Evolutionary conservation across 2,329 filamentous ascomycete genomes (phyloP).

Genomic region (Sporothrix pallida): DNA sequence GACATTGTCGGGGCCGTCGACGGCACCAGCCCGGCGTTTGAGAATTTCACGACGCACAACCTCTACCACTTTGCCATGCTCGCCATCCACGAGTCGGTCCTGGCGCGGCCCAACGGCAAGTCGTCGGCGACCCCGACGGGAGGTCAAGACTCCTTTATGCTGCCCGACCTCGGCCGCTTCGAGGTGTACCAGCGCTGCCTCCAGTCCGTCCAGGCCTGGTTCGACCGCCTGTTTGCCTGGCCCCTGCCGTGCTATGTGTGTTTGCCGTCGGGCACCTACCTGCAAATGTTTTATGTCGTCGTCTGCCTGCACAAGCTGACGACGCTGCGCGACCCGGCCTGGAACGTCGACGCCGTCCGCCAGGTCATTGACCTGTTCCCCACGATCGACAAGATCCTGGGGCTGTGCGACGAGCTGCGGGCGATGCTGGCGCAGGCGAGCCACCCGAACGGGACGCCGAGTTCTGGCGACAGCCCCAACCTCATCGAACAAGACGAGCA

Average conservation of each 20-base stretch:
- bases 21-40: neutral
- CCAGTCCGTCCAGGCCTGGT: constrained; percentile 30
- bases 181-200: constrained; percentile 36
- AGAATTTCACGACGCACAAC: constrained; percentile 28
- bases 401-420: constrained; percentile 28
- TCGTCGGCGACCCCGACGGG: too few species aligned
- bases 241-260: constrained; percentile 8
- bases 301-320: constrained; percentile 34
- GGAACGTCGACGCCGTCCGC: constrained; percentile 46
- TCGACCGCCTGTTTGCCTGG: constrained; percentile 34
- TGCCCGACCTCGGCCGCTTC: constrained; percentile 30
- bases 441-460: neutral
- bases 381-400: constrained; percentile 40
- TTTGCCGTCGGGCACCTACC: constrained; percentile 29
- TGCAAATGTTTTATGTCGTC: constrained; percentile 33
- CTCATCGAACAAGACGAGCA: constrained; percentile 7
- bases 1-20: neutral
- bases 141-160: too few species aligned
- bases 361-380: constrained; percentile 44
- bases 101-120: neutral
- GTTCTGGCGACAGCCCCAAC: neutral
- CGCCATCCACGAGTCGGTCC: constrained; percentile 33
- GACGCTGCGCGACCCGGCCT: constrained; percentile 45
- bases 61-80: constrained; percentile 34
- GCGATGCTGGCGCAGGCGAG: neutral